Base-by-base conservation (phyloP, 441 rosid species). In the Bruguiera hainesii region DNA sequence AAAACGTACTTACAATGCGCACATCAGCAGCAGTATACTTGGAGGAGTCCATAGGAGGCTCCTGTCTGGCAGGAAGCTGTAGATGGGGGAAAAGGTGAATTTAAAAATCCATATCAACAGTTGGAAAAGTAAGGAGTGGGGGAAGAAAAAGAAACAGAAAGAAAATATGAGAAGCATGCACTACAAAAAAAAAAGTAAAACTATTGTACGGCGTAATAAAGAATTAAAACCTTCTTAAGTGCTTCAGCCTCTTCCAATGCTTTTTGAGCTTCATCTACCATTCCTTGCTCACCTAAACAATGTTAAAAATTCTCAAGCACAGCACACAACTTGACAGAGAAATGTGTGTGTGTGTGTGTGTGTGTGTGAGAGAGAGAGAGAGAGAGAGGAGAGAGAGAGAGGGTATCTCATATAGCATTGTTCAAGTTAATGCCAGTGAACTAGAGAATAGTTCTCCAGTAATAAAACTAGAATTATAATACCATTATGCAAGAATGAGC, bases 191-290 rank as follows among this genome's bases (percentile, higher is more conserved):
- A 16, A 64, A 60, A 35, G 15, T 19, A 69, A 49, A 31, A 52
- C 15, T 50, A 26, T 61, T 62, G 6, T 21, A 56, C 21, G 53
- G 13, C 35, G 49, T 60, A 46, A 75, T 50, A 19, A 2, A 49
- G 50, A 66, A 56, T 25, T 28, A 65, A 72, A 71, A 94, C 99
- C 99, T 95, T 95, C 83, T 90, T 95, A 53, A 95, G 97, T 65
- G 98, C 97, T 83, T 92, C 99, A 74, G 99, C 99, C 79, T 95
- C 98, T 86, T 95, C 99, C 79, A 95, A 71, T 57, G 93, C 96
- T 76, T 92, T 95, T 72, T 95, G 99, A 42, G 99, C 99, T 76
- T 95, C 99, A 69, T 95, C 99, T 71, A 95, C 90, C 99, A 95
- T 90, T 73, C 99, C 99, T 81, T 86, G 96, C 82, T 95, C 97